Evolutionary conservation across 2,329 filamentous ascomycete species (phyloP).

Genomic region (Exophiala dermatitidis): DNA sequence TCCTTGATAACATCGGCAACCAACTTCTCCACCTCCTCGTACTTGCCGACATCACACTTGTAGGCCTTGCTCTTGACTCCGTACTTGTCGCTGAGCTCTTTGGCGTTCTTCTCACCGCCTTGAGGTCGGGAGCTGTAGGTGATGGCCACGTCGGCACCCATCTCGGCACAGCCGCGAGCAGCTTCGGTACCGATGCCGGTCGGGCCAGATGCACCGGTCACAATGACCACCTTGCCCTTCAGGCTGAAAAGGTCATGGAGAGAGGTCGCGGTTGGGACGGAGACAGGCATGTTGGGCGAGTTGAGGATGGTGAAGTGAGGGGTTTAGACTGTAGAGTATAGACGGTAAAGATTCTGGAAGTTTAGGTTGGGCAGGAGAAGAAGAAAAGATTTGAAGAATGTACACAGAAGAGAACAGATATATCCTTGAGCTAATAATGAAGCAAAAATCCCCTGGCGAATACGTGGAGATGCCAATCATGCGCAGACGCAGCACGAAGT

Average conservation of each 20-base stretch:
- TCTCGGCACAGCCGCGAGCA: conserved; percentile 57
- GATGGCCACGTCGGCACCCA: conserved; percentile 57
- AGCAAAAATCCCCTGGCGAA: too few species aligned
- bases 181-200: conserved; percentile 60
- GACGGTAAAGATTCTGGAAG: too few species aligned
- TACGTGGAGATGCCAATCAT: not conserved
- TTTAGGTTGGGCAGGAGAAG: too few species aligned
- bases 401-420: too few species aligned
- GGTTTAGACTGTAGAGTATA: not conserved
- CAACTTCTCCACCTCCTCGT: conserved; percentile 50
- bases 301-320: not conserved
- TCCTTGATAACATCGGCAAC: conserved; percentile 57
- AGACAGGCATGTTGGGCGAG: conserved; percentile 25
- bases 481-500: not conserved
- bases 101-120: conserved; percentile 59
- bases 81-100: conserved; percentile 53
- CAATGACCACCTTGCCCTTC: conserved; percentile 42
- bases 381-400: too few species aligned
- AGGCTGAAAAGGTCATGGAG: conserved; percentile 42
- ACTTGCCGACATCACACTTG: conserved; percentile 56
- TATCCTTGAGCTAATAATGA: too few species aligned
- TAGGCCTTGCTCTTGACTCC: conserved; percentile 61
- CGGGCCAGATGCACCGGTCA: conserved; percentile 46
- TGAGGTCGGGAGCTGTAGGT: conserved; percentile 58
- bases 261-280: conserved; percentile 19